Evolutionary conservation across 108 stramenopile genomes (phyloP).

Genomic region (Nitzschia inconspicua): DNA sequence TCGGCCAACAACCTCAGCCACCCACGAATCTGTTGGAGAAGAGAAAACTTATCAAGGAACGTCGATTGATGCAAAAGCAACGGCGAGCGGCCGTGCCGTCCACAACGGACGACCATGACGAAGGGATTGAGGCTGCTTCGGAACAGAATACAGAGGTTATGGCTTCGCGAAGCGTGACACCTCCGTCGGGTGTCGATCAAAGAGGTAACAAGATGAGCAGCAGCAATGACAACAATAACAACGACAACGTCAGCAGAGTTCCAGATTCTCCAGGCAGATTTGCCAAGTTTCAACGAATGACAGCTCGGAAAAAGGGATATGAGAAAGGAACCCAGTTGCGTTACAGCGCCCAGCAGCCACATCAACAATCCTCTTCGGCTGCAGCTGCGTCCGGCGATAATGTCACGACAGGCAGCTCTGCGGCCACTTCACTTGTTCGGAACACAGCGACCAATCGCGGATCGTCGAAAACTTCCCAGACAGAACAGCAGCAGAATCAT

Average conservation of each 20-base stretch:
- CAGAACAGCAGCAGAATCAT: background rate
- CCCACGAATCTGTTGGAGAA: conserved; percentile 10
- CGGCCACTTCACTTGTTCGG: background rate
- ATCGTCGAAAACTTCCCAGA: too few species aligned
- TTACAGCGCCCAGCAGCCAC: background rate
- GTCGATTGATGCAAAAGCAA: conserved; percentile 16
- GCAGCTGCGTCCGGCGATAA: conserved; percentile 11
- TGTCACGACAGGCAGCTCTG: background rate
- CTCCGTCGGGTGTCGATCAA: too few species aligned
- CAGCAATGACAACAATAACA: background rate
- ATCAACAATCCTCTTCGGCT: conserved; percentile 1
- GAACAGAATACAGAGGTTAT: too few species aligned
- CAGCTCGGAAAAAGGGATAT: background rate
- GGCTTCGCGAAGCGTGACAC: too few species aligned
- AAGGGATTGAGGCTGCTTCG: too few species aligned
- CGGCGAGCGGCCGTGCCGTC: background rate
- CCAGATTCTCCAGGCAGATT: conserved; percentile 2
- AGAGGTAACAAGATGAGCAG: too few species aligned
- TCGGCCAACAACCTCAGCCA: background rate
- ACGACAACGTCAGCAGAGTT: background rate
- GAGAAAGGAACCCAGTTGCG: background rate
- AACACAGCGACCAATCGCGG: background rate
- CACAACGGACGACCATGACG: too few species aligned
- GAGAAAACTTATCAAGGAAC: conserved; percentile 25
- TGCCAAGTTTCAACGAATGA: background rate